These are phyloP conservation scores for Ophiostoma montium DNA, from an alignment of 2,329 filamentous ascomycete genomes.

Conservation along the genomic window DNA sequence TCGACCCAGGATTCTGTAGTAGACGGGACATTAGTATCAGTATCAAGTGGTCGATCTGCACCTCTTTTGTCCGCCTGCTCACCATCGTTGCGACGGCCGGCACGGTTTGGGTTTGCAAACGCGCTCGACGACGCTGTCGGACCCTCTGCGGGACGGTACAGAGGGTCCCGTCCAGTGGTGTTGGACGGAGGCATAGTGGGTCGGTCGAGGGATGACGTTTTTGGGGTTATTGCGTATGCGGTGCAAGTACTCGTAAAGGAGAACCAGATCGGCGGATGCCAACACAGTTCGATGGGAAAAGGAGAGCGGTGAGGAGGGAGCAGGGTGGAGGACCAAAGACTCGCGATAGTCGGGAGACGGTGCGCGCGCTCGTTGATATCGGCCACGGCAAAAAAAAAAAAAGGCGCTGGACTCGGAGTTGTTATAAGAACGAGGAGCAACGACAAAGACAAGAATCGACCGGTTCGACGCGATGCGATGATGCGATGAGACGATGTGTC, in stretches of 20 bases:
- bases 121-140: constrained; percentile 2
- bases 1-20: constrained; percentile 86
- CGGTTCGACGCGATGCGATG: not conserved
- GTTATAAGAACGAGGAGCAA: too few species aligned
- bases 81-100: constrained; percentile 21
- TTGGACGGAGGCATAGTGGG: constrained; percentile 7
- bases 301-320: too few species aligned
- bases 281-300: too few species aligned
- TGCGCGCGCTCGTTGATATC: too few species aligned
- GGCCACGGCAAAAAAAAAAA: too few species aligned
- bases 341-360: too few species aligned
- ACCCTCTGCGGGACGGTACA: constrained; percentile 4
- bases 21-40: not conserved
- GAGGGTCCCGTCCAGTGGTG: constrained; percentile 5
- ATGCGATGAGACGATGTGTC: not conserved
- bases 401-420: too few species aligned
- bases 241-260: not conserved
- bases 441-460: too few species aligned
- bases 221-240: too few species aligned
- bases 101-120: constrained; percentile 11
- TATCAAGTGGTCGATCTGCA: not conserved
- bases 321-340: too few species aligned
- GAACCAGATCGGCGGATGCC: not conserved
- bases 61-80: constrained; percentile 12
- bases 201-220: not conserved